These are phyloP conservation scores for Periglandula ipomoeae DNA, from an alignment of 2,329 filamentous ascomycete species.

Conservation along the genomic window DNA sequence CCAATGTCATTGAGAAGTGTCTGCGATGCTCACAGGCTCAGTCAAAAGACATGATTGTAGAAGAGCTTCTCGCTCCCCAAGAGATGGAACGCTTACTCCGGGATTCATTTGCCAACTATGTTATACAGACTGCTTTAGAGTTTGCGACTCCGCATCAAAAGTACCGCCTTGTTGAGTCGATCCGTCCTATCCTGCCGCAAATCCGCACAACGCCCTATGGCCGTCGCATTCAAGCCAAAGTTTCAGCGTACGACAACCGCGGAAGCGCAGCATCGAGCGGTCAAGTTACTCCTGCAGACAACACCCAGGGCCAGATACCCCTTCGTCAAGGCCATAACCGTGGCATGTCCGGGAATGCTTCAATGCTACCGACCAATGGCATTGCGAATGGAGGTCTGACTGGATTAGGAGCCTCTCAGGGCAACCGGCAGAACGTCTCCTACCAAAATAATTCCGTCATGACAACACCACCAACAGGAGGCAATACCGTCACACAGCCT, in stretches of 20 bases:
- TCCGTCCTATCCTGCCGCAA: constrained; percentile 73
- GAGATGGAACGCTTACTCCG: constrained; percentile 85
- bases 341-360: constrained; percentile 29
- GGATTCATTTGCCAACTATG: constrained; percentile 94
- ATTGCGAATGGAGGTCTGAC: constrained; percentile 16
- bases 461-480: constrained; percentile 19
- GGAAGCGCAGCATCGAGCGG: constrained; percentile 34
- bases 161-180: constrained; percentile 67
- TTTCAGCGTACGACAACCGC: constrained; percentile 51
- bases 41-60: constrained; percentile 72
- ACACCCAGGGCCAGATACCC: constrained; percentile 44
- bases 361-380: constrained; percentile 25
- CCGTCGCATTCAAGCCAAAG: constrained; percentile 86
- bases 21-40: constrained; percentile 70
- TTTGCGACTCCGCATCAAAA: constrained; percentile 69
- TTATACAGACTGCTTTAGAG: constrained; percentile 92
- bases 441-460: constrained; percentile 26
- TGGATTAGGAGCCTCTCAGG: constrained; percentile 11
- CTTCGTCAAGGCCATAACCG: constrained; percentile 36
- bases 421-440: constrained; percentile 23
- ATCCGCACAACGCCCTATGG: constrained; percentile 92
- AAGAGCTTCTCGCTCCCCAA: constrained; percentile 63
- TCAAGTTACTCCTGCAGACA: constrained; percentile 43
- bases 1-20: constrained; percentile 97
- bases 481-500: constrained; percentile 19